A percentile compares a stretch with the other conserved stretches of the same genome.
These are phyloP conservation scores for Polytrichum commune DNA, from an alignment of 225 moss, liverwort and hornwort genomes.

Conservation along the genomic window DNA sequence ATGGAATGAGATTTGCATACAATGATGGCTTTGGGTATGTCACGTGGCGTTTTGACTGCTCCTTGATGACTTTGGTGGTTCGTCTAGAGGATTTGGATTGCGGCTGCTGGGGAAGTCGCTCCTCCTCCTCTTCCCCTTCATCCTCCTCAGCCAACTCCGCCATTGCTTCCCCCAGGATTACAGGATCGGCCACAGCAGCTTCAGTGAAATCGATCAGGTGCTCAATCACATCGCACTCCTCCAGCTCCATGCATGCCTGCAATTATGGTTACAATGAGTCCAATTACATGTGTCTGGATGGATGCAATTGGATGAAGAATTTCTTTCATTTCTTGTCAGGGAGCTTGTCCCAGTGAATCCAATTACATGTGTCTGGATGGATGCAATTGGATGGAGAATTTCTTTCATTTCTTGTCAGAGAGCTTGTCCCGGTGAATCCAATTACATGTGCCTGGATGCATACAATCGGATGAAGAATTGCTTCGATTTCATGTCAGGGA, in stretches of 20 bases:
- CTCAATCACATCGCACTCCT: conserved; percentile 79
- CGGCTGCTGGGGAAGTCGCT: background rate
- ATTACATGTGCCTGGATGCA: too few relatives aligned
- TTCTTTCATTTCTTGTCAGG: too few relatives aligned
- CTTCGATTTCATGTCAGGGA: too few relatives aligned
- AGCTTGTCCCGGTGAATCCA: too few relatives aligned
- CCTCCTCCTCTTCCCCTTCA: conserved; percentile 8
- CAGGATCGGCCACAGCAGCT: conserved; percentile 45
- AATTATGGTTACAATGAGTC: background rate
- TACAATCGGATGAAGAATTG: too few relatives aligned
- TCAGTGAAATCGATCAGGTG: conserved; percentile 87
- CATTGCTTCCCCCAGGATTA: conserved; percentile 35
- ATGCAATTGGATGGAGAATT: too few relatives aligned
- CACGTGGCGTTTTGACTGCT: conserved; percentile 32
- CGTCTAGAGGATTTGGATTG: conserved; percentile 8
- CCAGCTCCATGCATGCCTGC: conserved; percentile 58
- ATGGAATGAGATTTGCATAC: conserved; percentile 18
- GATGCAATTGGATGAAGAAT: too few relatives aligned
- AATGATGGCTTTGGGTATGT: conserved; percentile 36
- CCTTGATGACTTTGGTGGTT: conserved; percentile 24
- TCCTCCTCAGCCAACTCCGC: conserved; percentile 36
- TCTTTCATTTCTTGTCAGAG: too few relatives aligned
- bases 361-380: too few relatives aligned
- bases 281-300: too few relatives aligned
- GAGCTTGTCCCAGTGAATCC: too few relatives aligned